Evolutionary conservation across 306 rosid species (phyloP), one percentile per base, ranked within the genome.

Genomic region (Casuarina glauca): DNA sequence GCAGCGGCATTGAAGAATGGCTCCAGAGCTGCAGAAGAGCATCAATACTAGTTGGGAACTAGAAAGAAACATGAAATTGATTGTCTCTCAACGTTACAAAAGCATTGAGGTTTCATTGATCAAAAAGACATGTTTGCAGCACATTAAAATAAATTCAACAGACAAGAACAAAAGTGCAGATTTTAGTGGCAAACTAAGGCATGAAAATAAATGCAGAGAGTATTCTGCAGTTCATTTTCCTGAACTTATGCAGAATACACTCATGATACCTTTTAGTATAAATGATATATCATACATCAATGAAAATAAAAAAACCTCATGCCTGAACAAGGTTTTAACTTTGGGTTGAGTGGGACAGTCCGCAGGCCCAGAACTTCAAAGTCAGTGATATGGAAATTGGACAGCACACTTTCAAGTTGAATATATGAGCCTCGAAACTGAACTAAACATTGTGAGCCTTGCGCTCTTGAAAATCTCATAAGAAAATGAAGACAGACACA

Each of bases 1-100:
- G 98, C 97, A 73, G 97, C 82, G 54, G 98, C 98, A 70, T 90
- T 94, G 83, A 92, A 94, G 91, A 94, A 94, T 44, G 97, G 98
- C 85, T 94, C 98, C 69, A 94, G 86, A 53, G 98, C 97, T 94
- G 91, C 74, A 45, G 76, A 82, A 41, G 78, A 45, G 60, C 13
- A 81, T 41, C 16, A 43, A 26, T 38, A 41, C 53, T 17, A 41
- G 57, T 13, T 36, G 39, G 63, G 38, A 42, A 55, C 5, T 36
- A 57, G 39, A 69, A 66, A 52, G 26, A 4, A 6, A 16, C n/a
- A n/a, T 66, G 53, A 73, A 44, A 16, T 52, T 32, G n/a, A 44
- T 53, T 35, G 41, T 6, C 32, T 43, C 68, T 73, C 73, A 43
- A 6, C 39, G n/a, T 55, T 36, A 35, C 36, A 6, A 9, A 2